Percentiles rank a stretch among this genome's conserved stretches.
Evolutionary conservation across 257 asterid genomes (phyloP).

Genomic region (Ehretia macrophylla): DNA sequence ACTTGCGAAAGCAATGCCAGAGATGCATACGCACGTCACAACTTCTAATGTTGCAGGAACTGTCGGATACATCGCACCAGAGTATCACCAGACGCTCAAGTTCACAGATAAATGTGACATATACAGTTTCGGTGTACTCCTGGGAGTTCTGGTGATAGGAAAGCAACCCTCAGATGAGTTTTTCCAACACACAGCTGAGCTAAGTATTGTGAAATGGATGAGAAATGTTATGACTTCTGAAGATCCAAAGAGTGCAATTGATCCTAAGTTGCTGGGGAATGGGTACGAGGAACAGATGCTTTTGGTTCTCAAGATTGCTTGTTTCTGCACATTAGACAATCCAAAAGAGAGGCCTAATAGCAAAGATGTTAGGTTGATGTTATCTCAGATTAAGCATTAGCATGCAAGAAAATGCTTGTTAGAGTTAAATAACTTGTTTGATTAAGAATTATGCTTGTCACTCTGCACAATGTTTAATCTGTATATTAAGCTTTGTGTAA

Average conservation of each 20-base stretch:
- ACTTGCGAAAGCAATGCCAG: constrained; percentile 78
- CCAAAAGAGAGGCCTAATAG: constrained; percentile 88
- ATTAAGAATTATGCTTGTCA: background rate
- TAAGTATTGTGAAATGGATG: constrained; percentile 79
- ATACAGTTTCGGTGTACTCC: constrained; percentile 68
- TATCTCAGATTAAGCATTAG: constrained; percentile 56
- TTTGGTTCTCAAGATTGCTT: constrained; percentile 80
- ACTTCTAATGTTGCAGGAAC: constrained; percentile 81
- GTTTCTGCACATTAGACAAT: constrained; percentile 70
- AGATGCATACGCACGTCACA: constrained; percentile 50
- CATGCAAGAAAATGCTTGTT: background rate
- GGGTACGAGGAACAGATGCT: constrained; percentile 86
- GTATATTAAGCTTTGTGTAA: too few species aligned
- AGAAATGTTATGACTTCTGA: constrained; percentile 77
- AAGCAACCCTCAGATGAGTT: constrained; percentile 72
- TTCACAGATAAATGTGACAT: constrained; percentile 88
- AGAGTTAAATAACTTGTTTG: constrained; percentile 6
- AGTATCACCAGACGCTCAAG: constrained; percentile 67
- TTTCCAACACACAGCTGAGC: constrained; percentile 64
- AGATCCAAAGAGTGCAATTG: constrained; percentile 68
- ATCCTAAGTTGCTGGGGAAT: constrained; percentile 45
- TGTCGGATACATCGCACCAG: constrained; percentile 77
- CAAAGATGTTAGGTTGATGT: constrained; percentile 68
- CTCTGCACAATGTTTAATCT: too few species aligned
- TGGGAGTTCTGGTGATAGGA: constrained; percentile 62